Base-by-base conservation (phyloP, 192 early-diverging fungal species). In the Coemansia sp. region DNA sequence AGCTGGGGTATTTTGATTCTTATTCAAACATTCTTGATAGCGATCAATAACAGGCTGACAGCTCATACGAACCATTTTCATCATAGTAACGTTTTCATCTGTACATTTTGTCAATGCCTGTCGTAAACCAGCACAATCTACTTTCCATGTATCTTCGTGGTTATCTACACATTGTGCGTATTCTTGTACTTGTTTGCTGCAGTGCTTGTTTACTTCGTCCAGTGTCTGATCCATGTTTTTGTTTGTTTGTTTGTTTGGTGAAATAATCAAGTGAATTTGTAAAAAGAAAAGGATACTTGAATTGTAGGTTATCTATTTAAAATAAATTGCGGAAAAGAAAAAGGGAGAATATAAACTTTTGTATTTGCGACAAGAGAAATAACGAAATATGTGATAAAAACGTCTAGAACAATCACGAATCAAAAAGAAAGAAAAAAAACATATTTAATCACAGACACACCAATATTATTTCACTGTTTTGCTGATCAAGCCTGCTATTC, bases 171-270 rank as follows among this genome's bases (percentile, higher is more conserved):
- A 76, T 1, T 50, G 26, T 0, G 72, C 72, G 43, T 69, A 76
- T 1, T 60, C 66, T 27, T 76, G 53, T 3, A 76, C 67, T 1
- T 76, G 61, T 18, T 69, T 58, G 58, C 66, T 47, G 51, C 72
- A 76, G 72, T 76, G 72, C 67, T 57, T 76, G 57, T 70, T 68
- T 17, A 76, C 72, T 36, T 76, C 72, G 50, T 76, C 72, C 2
- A 76, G 58, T 14, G 72, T 76, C 35, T 76, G 65, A 29, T 76
- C 72, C 72, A 76, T 76, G 28, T 23, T 26, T 29, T 7, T 37
- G 29, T 18, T 18, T 4, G 22, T 11, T 8, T 17, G n/a, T 10
- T 40, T 40, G 18, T 9, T 40, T 40, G 17, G 9, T 33, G 27
- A 41, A 28, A 3, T 4, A 27, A 50, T 22, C 49, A 30, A 10